Base-by-base conservation (phyloP, 306 rosid species). In the Lablab purpureus region DNA sequence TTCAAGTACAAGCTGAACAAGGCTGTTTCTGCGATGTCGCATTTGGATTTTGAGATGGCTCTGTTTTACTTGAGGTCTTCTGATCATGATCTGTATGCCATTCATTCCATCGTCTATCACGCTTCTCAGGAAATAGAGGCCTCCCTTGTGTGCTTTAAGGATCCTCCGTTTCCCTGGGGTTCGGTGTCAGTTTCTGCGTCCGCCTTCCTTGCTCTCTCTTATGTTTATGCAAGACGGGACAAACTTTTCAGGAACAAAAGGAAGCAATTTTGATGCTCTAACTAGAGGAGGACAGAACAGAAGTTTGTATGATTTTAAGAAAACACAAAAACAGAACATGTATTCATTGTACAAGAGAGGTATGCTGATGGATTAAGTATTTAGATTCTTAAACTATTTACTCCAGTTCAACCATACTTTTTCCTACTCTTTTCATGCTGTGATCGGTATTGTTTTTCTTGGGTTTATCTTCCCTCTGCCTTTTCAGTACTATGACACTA, bases 91-190 rank as follows among this genome's bases (percentile, higher is more conserved):
- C 85, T 93, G 22, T 96, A 84, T 83, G 89, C 92, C 74, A 86
- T 96, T 47, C 99, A 96, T 86, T 89, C 96, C 54, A 85, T 93
- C 3, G 89, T 96, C 63, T 96, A 93, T 78, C 85, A 78, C 1
- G 94, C 93, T 51, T 87, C 97, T 5, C 94, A 93, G 71, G 98
- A 91, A 52, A 88, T 96, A 22, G 98, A 91, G 82, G 99, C 94
- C 0, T 89, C 97, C n/a, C 93, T 96, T 28, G 86, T 84, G 41
- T 95, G 99, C 88, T 95, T 95, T 65, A 88, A 63, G 88, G 99
- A 95, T 77, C 97, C 99, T 66, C 89, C 98, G 2, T 86, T 95
- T 81, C 99, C 97, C 0, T 93, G 99, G 99, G 76, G 60, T 60
- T 78, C 86, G 1, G 84, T 90, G 40, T 89, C 88, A 10, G 36